phyloP scores from a whole-genome alignment of 495 filamentous ascomycete species.

The Tuber magnatum region DNA sequence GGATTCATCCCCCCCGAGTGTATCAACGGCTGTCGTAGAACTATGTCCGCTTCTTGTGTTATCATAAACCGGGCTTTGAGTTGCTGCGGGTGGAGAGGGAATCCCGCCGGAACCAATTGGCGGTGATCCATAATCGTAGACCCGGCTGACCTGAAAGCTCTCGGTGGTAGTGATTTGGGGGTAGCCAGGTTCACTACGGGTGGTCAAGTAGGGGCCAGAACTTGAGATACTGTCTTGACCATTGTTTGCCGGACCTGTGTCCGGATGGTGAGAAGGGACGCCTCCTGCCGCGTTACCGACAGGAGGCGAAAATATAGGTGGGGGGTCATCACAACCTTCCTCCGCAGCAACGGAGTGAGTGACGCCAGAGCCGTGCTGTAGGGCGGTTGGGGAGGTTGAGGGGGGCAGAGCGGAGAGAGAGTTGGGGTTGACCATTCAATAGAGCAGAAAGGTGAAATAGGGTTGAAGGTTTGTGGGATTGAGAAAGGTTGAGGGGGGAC shows the following conservation, averaged over 20 bases:
- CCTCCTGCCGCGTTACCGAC: constrained; percentile 41
- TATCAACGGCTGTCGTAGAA: constrained; percentile 36
- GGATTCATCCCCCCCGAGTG: constrained; percentile 25
- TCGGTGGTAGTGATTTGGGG: constrained; percentile 17
- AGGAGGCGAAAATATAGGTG: constrained; percentile 42
- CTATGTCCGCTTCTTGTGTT: constrained; percentile 29
- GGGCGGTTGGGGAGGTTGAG: constrained; percentile 32
- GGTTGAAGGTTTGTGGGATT: constrained; percentile 8
- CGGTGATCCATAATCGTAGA: constrained; percentile 25
- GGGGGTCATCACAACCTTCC: constrained; percentile 41
- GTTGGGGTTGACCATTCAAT: constrained; percentile 41
- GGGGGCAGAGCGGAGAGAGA: constrained; percentile 36
- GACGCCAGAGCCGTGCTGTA: constrained; percentile 39
- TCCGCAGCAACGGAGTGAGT: constrained; percentile 30
- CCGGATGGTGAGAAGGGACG: constrained; percentile 35
- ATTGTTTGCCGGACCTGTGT: constrained; percentile 11
- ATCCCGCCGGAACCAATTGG: constrained; percentile 21
- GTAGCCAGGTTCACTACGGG: constrained; percentile 4
- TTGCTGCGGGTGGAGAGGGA: constrained; percentile 11
- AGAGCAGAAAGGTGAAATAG: constrained; percentile 18
- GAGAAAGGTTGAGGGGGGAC: neutral
- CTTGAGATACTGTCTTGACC: constrained; percentile 14
- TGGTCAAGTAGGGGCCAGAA: constrained; percentile 20
- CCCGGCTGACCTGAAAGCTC: constrained; percentile 23
- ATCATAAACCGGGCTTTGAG: constrained; percentile 29